Evolutionary conservation across 2,329 filamentous ascomycete species (phyloP).

Genomic region (Botryotinia convoluta): DNA sequence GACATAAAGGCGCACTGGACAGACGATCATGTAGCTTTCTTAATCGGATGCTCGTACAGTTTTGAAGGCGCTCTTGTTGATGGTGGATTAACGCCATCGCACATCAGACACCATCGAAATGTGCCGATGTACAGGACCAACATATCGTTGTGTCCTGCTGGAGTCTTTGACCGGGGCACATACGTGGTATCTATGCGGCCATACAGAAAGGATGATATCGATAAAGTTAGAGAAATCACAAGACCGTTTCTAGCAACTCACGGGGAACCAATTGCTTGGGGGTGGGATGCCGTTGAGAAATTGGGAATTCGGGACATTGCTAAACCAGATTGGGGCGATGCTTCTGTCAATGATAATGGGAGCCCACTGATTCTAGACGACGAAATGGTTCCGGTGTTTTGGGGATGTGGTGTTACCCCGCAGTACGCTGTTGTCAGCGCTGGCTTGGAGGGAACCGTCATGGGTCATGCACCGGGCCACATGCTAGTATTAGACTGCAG

Average conservation of each 20-base stretch:
- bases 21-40: constrained; percentile 57
- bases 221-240: constrained; percentile 54
- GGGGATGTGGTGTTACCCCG: constrained; percentile 66
- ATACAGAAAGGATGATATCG: constrained; percentile 50
- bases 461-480: constrained; percentile 60
- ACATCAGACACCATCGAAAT: constrained; percentile 46
- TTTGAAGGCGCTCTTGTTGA: constrained; percentile 57
- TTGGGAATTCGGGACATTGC: constrained; percentile 56
- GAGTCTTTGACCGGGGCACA: constrained; percentile 53
- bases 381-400: constrained; percentile 54
- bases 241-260: constrained; percentile 55
- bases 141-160: constrained; percentile 55
- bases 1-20: constrained; percentile 54
- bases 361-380: constrained; percentile 36
- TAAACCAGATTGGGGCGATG: constrained; percentile 56
- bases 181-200: constrained; percentile 64
- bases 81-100: constrained; percentile 51
- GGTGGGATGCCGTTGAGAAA: constrained; percentile 53
- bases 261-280: constrained; percentile 64
- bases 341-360: constrained; percentile 39
- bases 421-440: constrained; percentile 62
- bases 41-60: constrained; percentile 63
- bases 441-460: constrained; percentile 51
- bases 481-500: constrained; percentile 57
- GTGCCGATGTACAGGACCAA: constrained; percentile 62